These are phyloP conservation scores for Talaromyces funiculosus DNA, from an alignment of 2,329 filamentous ascomycete species.

Conservation along the genomic window DNA sequence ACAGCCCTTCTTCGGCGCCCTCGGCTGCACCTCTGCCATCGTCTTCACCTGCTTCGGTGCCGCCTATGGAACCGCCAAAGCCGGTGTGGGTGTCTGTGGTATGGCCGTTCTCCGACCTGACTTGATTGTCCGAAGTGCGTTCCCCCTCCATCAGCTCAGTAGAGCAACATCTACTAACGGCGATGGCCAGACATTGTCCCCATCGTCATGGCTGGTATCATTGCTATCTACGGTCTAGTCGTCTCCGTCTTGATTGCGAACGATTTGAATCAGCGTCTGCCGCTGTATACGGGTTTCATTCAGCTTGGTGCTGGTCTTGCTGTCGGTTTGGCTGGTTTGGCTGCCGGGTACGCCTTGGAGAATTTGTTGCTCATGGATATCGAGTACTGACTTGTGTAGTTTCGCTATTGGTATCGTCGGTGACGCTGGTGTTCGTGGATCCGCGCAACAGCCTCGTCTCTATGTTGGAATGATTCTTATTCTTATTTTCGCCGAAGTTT, in stretches of 20 bases:
- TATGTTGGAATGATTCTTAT: constrained; percentile 99
- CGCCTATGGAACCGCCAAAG: constrained; percentile 98
- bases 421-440: constrained; percentile 49
- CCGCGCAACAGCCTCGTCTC: constrained; percentile 53
- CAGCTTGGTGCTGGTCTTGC: constrained; percentile 78
- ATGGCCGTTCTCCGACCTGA: constrained; percentile 98
- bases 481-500: constrained; percentile 98
- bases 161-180: constrained; percentile 12
- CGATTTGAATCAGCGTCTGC: constrained; percentile 63
- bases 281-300: constrained; percentile 77
- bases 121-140: constrained; percentile 97
- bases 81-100: constrained; percentile 94
- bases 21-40: constrained; percentile 92
- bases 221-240: constrained; percentile 95
- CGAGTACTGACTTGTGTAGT: constrained; percentile 31
- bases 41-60: constrained; percentile 96
- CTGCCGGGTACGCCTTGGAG: constrained; percentile 59
- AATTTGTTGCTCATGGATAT: too few relatives aligned
- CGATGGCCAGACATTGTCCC: constrained; percentile 78
- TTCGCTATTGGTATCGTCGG: constrained; percentile 82
- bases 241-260: constrained; percentile 83
- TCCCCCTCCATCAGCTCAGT: background rate
- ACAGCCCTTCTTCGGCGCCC: constrained; percentile 90
- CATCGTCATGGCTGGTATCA: constrained; percentile 99
- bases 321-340: constrained; percentile 76